phyloP scores from a whole-genome alignment of 352 stramenopile species.

The Pythium folliculosum region DNA sequence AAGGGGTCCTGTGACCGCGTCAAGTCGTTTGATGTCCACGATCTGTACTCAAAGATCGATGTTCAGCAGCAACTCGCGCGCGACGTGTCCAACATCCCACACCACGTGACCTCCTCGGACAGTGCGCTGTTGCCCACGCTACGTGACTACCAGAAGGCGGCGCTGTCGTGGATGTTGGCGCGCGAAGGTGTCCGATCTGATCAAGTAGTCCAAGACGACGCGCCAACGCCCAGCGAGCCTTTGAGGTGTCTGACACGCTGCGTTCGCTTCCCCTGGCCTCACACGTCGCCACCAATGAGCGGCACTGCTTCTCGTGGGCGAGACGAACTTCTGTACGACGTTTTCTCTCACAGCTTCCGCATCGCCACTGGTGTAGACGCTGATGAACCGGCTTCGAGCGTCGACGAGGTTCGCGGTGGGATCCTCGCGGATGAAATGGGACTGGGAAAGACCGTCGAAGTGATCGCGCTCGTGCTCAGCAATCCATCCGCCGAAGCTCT shows the following conservation, averaged over 20 bases:
- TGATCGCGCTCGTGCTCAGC: constrained; percentile 60
- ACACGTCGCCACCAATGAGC: not conserved
- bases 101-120: constrained; percentile 20
- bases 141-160: constrained; percentile 97
- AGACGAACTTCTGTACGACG: constrained; percentile 18
- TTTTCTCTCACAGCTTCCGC: constrained; percentile 9
- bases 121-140: constrained; percentile 78
- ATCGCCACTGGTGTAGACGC: not conserved
- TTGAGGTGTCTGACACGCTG: constrained; percentile 5
- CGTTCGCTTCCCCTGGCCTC: constrained; percentile 12
- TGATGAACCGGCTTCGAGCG: not conserved
- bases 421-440: constrained; percentile 95
- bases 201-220: not conserved
- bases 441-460: constrained; percentile 85
- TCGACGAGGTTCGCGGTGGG: constrained; percentile 51
- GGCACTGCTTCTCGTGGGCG: not conserved
- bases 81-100: constrained; percentile 28
- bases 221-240: not conserved
- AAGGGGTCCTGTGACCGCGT: not conserved
- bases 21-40: constrained; percentile 46
- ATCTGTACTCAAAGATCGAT: constrained; percentile 62
- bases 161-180: constrained; percentile 92
- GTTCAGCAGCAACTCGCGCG: constrained; percentile 37
- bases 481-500: constrained; percentile 28
- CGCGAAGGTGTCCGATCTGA: constrained; percentile 73